Evolutionary conservation across 129 eudicot genomes (phyloP), one percentile per base, ranked within the genome.

Genomic region (Silybum marianum): DNA sequence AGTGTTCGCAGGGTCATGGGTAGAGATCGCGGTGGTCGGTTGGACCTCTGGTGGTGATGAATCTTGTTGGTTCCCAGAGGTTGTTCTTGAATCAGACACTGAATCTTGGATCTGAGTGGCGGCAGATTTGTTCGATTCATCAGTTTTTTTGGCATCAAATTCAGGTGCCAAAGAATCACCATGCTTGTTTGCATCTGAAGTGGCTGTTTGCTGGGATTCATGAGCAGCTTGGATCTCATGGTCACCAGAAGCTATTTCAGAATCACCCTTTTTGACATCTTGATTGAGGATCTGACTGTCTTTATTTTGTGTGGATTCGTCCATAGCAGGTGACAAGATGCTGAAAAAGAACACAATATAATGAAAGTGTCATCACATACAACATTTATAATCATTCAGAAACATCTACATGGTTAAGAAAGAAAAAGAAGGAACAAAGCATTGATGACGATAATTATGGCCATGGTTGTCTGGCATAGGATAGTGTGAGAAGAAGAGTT

Each of bases 251-350:
- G 58, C 58, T 46, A 46, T 46, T 48, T 18, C 69, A 23, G 63
- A 13, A 65, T 38, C 84, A 3, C 21, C 78, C 16, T 24, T 72
- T 73, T 80, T 72, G 26, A 36, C 40, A 58, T 80, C 78, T 48
- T 71, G 40, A 22, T 80, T 39, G 39, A 11, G 18, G 21, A 18
- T 25, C 9, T 30, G 32, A 28, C 46, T 25, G 48, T 81, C 21
- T 66, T 30, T 30, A 25, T 18, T 65, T n/a, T 63, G 74, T n/a
- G 22, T 1, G 24, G 71, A 21, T 23, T 71, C 40, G 6, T n/a
- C 66, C 66, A 58, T n/a, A n/a, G 24, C 48, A 21, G 71, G 69
- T 81, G 44, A 19, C 69, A 66, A 66, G 48, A 6, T 22, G 36
- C 84, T 81, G 67, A 24, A 60, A 34, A 3, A 40, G 6, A 81